A percentile compares a stretch with the other conserved stretches of the same genome.
phyloP scores from a whole-genome alignment of 2,329 filamentous ascomycete genomes.

The Exophiala lecanii-corni region DNA sequence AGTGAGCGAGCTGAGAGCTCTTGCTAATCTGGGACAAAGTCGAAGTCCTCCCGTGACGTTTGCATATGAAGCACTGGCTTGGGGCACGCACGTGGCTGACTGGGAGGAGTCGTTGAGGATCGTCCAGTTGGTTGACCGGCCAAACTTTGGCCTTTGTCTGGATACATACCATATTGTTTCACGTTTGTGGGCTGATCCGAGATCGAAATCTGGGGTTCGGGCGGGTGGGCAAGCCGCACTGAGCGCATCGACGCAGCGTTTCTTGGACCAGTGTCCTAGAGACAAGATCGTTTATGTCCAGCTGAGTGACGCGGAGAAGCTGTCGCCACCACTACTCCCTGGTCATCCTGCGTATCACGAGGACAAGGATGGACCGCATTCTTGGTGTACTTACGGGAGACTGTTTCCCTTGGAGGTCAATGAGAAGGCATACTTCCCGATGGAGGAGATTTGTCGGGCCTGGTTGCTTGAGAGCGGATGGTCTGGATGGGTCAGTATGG shows the following conservation, averaged over 20 bases:
- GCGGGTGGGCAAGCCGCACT: constrained; percentile 8
- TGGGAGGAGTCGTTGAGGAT: constrained; percentile 33
- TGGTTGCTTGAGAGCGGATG: constrained; percentile 28
- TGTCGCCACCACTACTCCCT: constrained; percentile 1
- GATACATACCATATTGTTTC: constrained; percentile 35
- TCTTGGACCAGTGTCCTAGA: constrained; percentile 11
- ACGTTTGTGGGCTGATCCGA: constrained; percentile 33
- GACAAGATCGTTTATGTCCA: constrained; percentile 36
- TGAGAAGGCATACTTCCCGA: constrained; percentile 17
- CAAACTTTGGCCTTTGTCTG: constrained; percentile 37
- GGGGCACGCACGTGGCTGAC: constrained; percentile 31
- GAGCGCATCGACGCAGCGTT: constrained; percentile 25
- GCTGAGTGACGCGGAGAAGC: constrained; percentile 33
- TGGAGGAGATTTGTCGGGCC: constrained; percentile 27
- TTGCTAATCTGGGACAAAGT: constrained; percentile 29
- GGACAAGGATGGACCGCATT: constrained; percentile 9
- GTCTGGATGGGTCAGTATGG: constrained; percentile 14
- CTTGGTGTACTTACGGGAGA: constrained; percentile 24
- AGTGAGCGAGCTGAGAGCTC: constrained; percentile 30
- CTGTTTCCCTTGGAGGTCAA: constrained; percentile 32
- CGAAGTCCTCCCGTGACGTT: constrained; percentile 14
- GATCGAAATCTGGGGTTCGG: constrained; percentile 23
- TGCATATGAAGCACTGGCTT: constrained; percentile 34
- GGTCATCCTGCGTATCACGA: constrained; percentile 29
- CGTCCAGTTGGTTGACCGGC: constrained; percentile 28